Conservation (phyloP, 2,329 filamentous ascomycete genomes). For the Chrysosporium keratinophilum region DNA sequence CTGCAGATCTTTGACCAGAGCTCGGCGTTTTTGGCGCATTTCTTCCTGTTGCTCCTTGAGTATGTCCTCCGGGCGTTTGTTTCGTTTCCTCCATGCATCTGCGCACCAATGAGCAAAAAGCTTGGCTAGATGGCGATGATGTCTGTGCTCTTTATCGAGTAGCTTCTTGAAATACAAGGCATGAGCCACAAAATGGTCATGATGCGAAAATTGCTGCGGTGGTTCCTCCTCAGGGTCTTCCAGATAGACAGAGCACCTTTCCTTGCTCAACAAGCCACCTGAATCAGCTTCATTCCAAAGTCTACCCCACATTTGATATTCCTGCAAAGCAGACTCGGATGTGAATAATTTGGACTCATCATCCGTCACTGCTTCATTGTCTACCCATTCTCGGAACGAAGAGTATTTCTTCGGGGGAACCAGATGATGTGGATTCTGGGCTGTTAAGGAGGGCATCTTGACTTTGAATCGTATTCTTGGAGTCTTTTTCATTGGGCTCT, state of each 20-base stretch:
- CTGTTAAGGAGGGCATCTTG: conserved; percentile 41
- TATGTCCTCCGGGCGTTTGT: conserved; percentile 56
- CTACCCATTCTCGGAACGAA: conserved; percentile 57
- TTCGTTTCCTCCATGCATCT: conserved; percentile 34
- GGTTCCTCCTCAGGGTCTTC: conserved; percentile 66
- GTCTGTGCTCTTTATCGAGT: conserved; percentile 65
- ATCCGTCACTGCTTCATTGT: conserved; percentile 39
- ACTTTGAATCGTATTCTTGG: conserved; percentile 40
- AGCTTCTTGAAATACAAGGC: conserved; percentile 70
- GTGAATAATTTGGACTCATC: conserved; percentile 40
- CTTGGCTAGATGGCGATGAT: conserved; percentile 68
- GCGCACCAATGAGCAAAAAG: conserved; percentile 53
- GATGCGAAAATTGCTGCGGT: conserved; percentile 69
- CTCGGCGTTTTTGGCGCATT: conserved; percentile 58
- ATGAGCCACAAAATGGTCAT: conserved; percentile 73
- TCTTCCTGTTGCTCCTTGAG: conserved; percentile 64
- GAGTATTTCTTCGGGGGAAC: conserved; percentile 37
- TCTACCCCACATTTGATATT: conserved; percentile 58
- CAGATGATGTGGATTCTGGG: conserved; percentile 44
- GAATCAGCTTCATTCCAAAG: conserved; percentile 63
- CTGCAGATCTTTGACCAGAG: conserved; percentile 55
- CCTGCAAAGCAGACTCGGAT: conserved; percentile 52
- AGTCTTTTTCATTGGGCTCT: conserved; percentile 19
- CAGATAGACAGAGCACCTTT: conserved; percentile 60
- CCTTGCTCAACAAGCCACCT: conserved; percentile 63